Evolutionary conservation across 2,329 filamentous ascomycete species (phyloP), one percentile per base, ranked within the genome.

Genomic region (Apiospora phragmitis): DNA sequence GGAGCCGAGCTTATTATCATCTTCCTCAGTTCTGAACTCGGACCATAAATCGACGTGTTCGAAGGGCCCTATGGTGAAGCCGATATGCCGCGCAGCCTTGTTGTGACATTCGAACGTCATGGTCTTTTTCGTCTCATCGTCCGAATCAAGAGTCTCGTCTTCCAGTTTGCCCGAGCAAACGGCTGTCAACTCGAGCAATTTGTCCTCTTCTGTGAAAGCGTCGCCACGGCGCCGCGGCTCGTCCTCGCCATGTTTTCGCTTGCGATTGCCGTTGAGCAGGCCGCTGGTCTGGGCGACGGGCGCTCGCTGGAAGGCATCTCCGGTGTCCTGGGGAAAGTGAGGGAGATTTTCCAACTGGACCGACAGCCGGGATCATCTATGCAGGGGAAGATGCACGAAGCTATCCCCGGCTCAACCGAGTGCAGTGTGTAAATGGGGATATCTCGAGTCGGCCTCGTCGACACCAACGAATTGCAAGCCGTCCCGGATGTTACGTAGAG

Each of bases 11-110:
- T 95, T 94, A 75, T 97, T 94, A 77, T 98, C 95, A 74, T 97
- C 94, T 75, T 97, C 94, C 73, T 94, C 94, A 65, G 95, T 94
- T 68, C 97, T 91, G 76, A 94, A 97, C 75, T 95, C 93, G 2
- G 94, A 92, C 73, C 86, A 90, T 6, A 99, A 85, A 78, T 98
- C 94, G 69, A 98, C 91, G 75, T 95, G 92, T 80, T 98, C 94
- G 79, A 99, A 99, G 0, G 97, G 96, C 0, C 97, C 96, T 70
- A 98, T 89, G 2, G 94, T 93, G 80, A 99, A 97, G 5, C 95
- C 95, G 73, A 99, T 91, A 79, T 98, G 95, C 73, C 95, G 93
- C 1, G 95, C 92, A 1, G 94, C 91, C 11, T 96, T 90, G 68
- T 92, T 90, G 72, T 91, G 90, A 67, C 93, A 92, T 70, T 91